phyloP scores from a whole-genome alignment of 768 basidiomycete genomes.

The Lactarius vividus region DNA sequence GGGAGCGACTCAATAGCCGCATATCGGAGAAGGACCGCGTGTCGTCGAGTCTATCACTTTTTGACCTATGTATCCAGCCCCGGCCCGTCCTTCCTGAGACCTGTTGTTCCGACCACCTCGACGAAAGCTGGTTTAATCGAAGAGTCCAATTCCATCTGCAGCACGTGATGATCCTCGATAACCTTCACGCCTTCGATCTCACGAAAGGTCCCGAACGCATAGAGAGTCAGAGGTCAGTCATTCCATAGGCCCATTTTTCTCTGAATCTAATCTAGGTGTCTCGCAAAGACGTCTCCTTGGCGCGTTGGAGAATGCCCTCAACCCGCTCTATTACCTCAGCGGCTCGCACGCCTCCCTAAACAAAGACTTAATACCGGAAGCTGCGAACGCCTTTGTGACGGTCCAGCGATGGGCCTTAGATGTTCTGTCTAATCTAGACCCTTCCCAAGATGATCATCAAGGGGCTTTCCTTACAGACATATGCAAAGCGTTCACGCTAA shows the following conservation, averaged over 20 bases:
- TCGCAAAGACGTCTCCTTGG: constrained; percentile 4
- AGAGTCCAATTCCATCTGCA: constrained; percentile 47
- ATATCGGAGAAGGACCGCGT: not conserved
- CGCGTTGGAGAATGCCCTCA: constrained; percentile 46
- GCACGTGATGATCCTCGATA: constrained; percentile 48
- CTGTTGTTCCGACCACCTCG: constrained; percentile 36
- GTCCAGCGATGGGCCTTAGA: constrained; percentile 48
- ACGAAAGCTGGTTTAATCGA: constrained; percentile 39
- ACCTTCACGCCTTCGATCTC: constrained; percentile 24
- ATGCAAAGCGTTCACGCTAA: constrained; percentile 38
- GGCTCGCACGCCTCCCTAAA: constrained; percentile 44
- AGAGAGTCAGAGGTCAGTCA: constrained; percentile 12
- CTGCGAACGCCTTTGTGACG: constrained; percentile 36
- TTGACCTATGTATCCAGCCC: constrained; percentile 20
- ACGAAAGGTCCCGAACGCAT: not conserved
- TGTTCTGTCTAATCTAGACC: constrained; percentile 38
- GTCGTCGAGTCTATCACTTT: constrained; percentile 1
- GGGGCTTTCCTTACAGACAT: constrained; percentile 42
- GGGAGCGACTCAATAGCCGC: constrained; percentile 9
- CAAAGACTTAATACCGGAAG: constrained; percentile 40
- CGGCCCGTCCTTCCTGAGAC: constrained; percentile 35
- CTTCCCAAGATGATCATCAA: constrained; percentile 17
- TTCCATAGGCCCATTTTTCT: not conserved
- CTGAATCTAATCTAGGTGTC: not conserved
- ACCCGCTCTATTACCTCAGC: constrained; percentile 46